These are phyloP conservation scores for Coccomyxa sp. DNA, from an alignment of 139 green algal species.

Conservation along the genomic window DNA sequence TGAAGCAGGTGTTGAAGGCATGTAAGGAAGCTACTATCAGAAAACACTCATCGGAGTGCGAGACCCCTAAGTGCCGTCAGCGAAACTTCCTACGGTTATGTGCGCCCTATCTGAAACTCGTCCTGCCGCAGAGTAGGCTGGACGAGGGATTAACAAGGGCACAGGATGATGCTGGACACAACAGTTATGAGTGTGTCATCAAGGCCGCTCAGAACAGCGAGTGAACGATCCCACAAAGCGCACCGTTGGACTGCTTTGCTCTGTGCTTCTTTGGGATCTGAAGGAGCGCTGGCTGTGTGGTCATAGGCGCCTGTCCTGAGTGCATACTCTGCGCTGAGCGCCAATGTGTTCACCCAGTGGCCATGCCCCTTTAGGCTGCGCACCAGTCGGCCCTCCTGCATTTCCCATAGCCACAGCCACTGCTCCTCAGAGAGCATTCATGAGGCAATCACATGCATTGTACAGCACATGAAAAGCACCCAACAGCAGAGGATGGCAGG, in stretches of 20 bases:
- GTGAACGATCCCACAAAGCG: not conserved
- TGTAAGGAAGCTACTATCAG: not conserved
- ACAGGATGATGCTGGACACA: not conserved
- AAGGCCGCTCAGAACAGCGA: too few species aligned
- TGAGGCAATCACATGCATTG: not conserved
- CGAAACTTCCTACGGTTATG: not conserved
- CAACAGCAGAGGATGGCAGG: too few species aligned
- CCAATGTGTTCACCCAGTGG: constrained; percentile 98
- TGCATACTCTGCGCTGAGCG: constrained; percentile 81
- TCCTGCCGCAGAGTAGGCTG: too few species aligned
- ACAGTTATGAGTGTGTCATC: not conserved
- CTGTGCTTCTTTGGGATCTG: constrained; percentile 30
- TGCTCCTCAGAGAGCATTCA: not conserved
- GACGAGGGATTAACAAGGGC: not conserved
- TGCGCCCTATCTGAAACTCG: not conserved
- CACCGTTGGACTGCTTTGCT: not conserved
- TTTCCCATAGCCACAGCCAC: not conserved
- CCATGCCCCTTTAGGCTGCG: constrained; percentile 83
- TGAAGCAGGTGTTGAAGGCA: not conserved
- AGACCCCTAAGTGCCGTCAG: not conserved
- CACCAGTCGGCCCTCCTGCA: constrained; percentile 66
- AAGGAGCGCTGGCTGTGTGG: constrained; percentile 66
- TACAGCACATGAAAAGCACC: too few species aligned
- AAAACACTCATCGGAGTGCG: not conserved
- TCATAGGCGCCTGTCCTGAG: constrained; percentile 89